Evolutionary conservation across 1,139 yeast genomes (phyloP), one percentile per base, ranked within the genome.

Genomic region (Magnusiomyces clavatus): DNA sequence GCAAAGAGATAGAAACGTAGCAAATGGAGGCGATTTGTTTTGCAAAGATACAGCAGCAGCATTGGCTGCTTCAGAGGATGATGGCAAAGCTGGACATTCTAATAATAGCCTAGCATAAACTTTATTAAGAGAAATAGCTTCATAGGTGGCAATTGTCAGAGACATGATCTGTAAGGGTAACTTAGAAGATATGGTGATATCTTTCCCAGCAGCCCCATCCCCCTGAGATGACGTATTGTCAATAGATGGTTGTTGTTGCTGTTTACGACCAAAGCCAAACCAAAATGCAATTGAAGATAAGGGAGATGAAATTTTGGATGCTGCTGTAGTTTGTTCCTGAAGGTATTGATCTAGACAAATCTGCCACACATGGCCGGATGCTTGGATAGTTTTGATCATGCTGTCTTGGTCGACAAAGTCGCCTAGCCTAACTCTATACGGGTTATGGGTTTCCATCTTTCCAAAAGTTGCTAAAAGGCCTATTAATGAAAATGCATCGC

Each of bases 401-500:
- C 67, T 61, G 1, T 59, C 54, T 42, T 65, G 68, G 50, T 71
- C 72, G 14, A 69, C 66, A 56, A 68, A 70, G 53, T 71, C 75
- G 6, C 71, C 61, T n/a, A 71, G 59, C 13, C 74, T 61, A 17
- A 65, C 63, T 43, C 61, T 64, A 53, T 71, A 71, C 0, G 72
- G 70, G 49, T 69, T 68, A 40, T 38, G 56, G 17, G 70, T 67
- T 47, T 69, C 73, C 43, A 66, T 58, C 51, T 64, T 65, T 57
- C 69, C 70, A 50, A 68, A 63, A 47, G 65, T 65, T 1, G 74
- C 67, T 16, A 71, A 56, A 2, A 70, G 57, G 2, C 74, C 75
- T 10, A 71, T 58, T 20, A 70, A 58, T 1, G 64, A 55, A 46
- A 71, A 63, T 1, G 74, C 75, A 50, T 66, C 66, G 6, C 67